Conservation (phyloP, 768 basidiomycete genomes). For the Xerocomus spinulosus region DNA sequence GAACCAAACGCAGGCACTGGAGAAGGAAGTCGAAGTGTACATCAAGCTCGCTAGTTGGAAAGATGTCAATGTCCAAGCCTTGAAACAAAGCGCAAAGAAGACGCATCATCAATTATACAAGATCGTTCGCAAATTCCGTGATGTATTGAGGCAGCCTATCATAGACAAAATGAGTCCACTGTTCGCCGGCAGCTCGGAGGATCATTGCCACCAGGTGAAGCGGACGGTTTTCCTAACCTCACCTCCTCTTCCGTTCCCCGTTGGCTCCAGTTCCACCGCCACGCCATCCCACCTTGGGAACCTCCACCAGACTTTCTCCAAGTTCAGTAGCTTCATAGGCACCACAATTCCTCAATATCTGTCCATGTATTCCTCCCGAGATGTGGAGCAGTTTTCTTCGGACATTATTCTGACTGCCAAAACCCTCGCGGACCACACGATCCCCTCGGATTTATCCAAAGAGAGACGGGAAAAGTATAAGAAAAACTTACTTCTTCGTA, state of each 20-base stretch:
- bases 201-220: conserved; percentile 9
- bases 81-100: conserved; percentile 84
- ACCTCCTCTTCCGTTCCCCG: neutral
- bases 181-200: conserved; percentile 36
- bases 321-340: conserved; percentile 44
- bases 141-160: conserved; percentile 74
- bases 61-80: conserved; percentile 90
- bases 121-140: conserved; percentile 87
- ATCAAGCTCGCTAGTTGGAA: conserved; percentile 98
- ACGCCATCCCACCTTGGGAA: conserved; percentile 41
- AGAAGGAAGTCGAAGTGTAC: conserved; percentile 77
- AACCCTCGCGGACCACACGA: conserved; percentile 45
- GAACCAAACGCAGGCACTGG: conserved; percentile 55
- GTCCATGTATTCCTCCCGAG: conserved; percentile 33
- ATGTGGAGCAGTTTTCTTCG: conserved; percentile 52
- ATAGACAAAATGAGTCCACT: conserved; percentile 35
- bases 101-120: conserved; percentile 92
- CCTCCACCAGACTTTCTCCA: conserved; percentile 46
- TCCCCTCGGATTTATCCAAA: conserved; percentile 39
- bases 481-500: conserved; percentile 74
- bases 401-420: conserved; percentile 62
- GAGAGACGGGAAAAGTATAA: conserved; percentile 57
- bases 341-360: conserved; percentile 42
- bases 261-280: neutral
- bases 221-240: conserved; percentile 3